Conservation (phyloP, 140 eudicot species). For the Cichorium intybus region DNA sequence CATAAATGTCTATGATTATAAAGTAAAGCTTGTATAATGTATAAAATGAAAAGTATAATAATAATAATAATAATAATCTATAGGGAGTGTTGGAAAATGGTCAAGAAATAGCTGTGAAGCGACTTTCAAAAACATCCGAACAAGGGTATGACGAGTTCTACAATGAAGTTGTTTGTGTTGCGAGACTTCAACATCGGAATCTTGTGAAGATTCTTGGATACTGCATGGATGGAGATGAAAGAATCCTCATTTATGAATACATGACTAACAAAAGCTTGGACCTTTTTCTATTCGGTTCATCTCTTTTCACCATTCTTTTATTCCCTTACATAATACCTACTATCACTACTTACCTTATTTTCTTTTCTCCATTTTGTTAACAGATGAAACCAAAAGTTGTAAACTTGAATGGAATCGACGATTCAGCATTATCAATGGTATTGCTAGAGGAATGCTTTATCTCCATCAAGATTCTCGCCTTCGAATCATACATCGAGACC, state of each 20-base stretch:
- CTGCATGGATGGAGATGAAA: conserved; percentile 6
- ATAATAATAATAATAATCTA: too few species aligned
- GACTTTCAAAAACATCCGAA: not conserved
- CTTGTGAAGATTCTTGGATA: conserved; percentile 37
- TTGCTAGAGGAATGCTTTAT: conserved; percentile 40
- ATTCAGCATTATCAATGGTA: conserved; percentile 29
- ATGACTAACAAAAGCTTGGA: conserved; percentile 28
- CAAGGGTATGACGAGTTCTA: conserved; percentile 6
- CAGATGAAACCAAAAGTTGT: not conserved
- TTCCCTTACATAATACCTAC: too few species aligned
- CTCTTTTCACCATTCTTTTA: not conserved
- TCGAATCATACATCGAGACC: conserved; percentile 7
- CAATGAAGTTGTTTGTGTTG: conserved; percentile 21
- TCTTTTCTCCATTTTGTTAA: too few species aligned
- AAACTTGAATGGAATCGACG: not conserved
- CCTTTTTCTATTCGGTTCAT: conserved; percentile 5
- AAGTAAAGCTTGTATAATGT: too few species aligned
- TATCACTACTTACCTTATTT: too few species aligned
- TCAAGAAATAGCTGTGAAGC: not conserved
- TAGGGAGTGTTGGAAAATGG: conserved; percentile 25
- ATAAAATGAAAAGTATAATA: too few species aligned
- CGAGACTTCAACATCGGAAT: conserved; percentile 30
- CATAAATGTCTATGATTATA: too few species aligned
- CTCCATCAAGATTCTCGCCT: conserved; percentile 41
- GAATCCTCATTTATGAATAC: conserved; percentile 2